Evolutionary conservation across 805 yeast species (phyloP), one percentile per base, ranked within the genome.

Genomic region (Saccharomycopsis fermentans): DNA sequence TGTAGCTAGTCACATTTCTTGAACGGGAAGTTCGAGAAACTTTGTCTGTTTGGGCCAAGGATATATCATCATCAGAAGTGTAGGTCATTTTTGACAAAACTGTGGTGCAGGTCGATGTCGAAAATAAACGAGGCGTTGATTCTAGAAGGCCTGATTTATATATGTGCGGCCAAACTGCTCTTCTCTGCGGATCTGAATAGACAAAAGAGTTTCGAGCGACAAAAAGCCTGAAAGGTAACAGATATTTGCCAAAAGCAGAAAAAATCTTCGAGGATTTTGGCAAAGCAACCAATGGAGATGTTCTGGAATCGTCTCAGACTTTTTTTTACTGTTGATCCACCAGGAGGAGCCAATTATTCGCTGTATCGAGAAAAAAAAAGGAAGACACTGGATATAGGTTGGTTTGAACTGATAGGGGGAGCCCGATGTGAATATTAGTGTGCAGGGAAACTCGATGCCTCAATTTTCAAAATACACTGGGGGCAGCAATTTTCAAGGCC

Each of bases 11-110:
- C 43, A 62, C 52, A 14, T 32, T 32, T 37, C 54, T 52, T 43
- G 59, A 35, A 59, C 65, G 39, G 63, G 62, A 19, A 14, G 21
- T 59, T 37, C 60, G 60, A 21, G 50, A 9, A 21, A 56, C 56
- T 32, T 37, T 59, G 47, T 52, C 19, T 16, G 59, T 32, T 36
- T 51, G 55, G 6, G 58, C 52, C 52, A 55, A 53, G n/a, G 58
- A 69, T 17, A 70, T 58, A 50, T 69, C 73, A 51, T 70, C 73
- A n/a, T 72, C 75, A 12, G 50, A 43, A 24, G 50, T 43, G 29
- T 43, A 43, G 3, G 50, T 43, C 50, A 43, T 43, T 43, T 43
- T 43, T 43, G 29, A 21, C 50, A 43, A 43, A 6, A 21, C 8
- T 43, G n/a, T n/a, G 14, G n/a, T 12, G 50, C n/a, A 11, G 11